Percentiles rank a stretch among this genome's conserved stretches.
Conservation (phyloP, 2,329 filamentous ascomycete genomes). For the Grosmannia huntii region DNA sequence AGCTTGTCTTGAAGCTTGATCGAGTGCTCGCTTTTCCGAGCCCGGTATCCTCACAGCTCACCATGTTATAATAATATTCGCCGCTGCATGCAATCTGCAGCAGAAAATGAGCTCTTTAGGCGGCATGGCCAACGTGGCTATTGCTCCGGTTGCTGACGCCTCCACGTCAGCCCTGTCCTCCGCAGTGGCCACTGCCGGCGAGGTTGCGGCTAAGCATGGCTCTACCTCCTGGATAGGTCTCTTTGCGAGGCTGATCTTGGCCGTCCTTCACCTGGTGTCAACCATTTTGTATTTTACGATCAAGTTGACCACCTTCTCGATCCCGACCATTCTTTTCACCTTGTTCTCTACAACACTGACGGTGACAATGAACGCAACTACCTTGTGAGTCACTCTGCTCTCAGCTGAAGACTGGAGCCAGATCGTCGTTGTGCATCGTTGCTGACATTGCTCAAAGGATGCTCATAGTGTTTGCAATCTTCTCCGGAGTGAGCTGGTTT, state of each 20-base stretch:
- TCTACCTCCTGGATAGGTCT: constrained; percentile 44
- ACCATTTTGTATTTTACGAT: constrained; percentile 64
- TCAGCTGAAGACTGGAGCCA: too few relatives aligned
- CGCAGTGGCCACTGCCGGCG: constrained; percentile 24
- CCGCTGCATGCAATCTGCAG: constrained; percentile 10
- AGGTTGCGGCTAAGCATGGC: constrained; percentile 24
- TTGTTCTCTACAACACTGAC: constrained; percentile 88
- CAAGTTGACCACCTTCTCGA: constrained; percentile 73
- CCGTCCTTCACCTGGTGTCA: constrained; percentile 41
- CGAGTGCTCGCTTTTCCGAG: constrained; percentile 10
- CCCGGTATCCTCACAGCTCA: constrained; percentile 7
- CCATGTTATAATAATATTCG: constrained; percentile 3
- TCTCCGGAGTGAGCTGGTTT: constrained; percentile 85
- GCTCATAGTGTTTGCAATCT: constrained; percentile 61
- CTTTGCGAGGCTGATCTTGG: constrained; percentile 41
- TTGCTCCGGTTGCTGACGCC: not conserved
- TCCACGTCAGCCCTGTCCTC: constrained; percentile 22
- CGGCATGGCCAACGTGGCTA: not conserved
- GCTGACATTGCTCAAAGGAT: constrained; percentile 33
- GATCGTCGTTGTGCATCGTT: not conserved
- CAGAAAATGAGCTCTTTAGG: constrained; percentile 7
- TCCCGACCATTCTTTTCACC: constrained; percentile 81
- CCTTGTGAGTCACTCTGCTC: constrained; percentile 47
- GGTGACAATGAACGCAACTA: constrained; percentile 97
- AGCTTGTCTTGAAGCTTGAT: not conserved